Evolutionary conservation across 176 grass and related monocot species (phyloP), one percentile per base, ranked within the genome.

Genomic region (Metroxylon sagu): DNA sequence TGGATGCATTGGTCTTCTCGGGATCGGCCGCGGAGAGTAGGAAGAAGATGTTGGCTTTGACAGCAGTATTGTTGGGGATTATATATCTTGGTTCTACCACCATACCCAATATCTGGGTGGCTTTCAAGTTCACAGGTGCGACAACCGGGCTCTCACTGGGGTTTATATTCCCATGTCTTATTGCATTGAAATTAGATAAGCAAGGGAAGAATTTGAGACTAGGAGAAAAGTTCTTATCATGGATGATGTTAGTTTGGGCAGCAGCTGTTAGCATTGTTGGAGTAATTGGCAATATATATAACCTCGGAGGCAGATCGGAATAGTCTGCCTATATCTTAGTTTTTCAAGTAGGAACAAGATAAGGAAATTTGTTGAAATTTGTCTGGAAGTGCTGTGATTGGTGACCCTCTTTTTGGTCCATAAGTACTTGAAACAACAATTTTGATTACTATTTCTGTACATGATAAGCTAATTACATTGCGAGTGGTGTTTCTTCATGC

Each of bases 41-140:
- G 65, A 98, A 85, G 72, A 88, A 67, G 70, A 85, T 58, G 23
- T 59, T 89, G 14, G 26, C 66, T n/a, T 63, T 98, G 80, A 98
- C 93, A 14, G 79, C 70, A 31, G 75, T 92, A n/a, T 79, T 98
- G 21, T 66, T 98, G 50, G 76, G 70, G 0, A 66, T 89, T 53
- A 76, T 98, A 57, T 98, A 92, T 69, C 88, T 98, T 0, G 93
- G 84, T 2, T 98, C 93, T 0, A 98, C 87, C 10, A 85, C 77
- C 49, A 92, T 98, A 81, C 93, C 93, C 29, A 98, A 85, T 59
- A 98, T 98, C 57, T 98, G 93, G 93, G 85, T 92, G 29, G 87
- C 87, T 62, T 98, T 98, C 72, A 98, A 92, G 76, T 98, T 98
- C 56, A 92, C 93, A 0, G 93, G 93, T 3, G 93, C 93, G 0